Percentiles rank a stretch among this genome's conserved stretches.
These are phyloP conservation scores for Colletotrichum limetticola DNA, from an alignment of 2,329 filamentous ascomycete genomes.

Conservation along the genomic window DNA sequence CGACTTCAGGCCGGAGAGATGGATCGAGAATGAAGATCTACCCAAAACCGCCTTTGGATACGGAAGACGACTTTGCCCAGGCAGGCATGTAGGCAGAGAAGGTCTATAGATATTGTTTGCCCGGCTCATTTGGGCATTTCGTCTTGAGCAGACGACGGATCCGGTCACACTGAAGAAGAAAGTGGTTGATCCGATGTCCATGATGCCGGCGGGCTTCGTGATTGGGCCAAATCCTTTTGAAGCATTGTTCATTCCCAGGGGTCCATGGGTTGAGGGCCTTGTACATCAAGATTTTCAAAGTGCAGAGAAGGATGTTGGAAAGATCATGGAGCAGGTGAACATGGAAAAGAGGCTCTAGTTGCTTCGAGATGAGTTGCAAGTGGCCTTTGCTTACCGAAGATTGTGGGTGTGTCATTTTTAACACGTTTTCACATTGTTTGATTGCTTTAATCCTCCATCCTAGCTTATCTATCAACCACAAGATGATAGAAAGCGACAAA, in stretches of 20 bases:
- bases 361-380: background rate
- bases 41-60: constrained; percentile 48
- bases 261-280: constrained; percentile 13
- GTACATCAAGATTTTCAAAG: background rate
- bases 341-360: background rate
- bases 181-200: background rate
- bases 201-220: background rate
- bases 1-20: constrained; percentile 58
- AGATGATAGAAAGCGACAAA: background rate
- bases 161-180: background rate
- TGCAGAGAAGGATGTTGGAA: background rate
- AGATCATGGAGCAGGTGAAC: background rate
- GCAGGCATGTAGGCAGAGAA: constrained; percentile 57
- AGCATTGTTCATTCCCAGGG: constrained; percentile 2
- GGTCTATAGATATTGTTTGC: constrained; percentile 53
- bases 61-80: constrained; percentile 55
- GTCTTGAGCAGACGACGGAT: constrained; percentile 40
- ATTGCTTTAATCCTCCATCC: too few relatives aligned
- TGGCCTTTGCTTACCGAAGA: background rate
- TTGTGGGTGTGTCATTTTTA: background rate
- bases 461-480: background rate
- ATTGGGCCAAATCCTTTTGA: background rate
- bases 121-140: constrained; percentile 62
- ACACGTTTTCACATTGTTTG: too few relatives aligned
- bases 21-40: constrained; percentile 47